These are phyloP conservation scores for Diplodia sapinea DNA, from an alignment of 2,329 filamentous ascomycete species.

Conservation along the genomic window DNA sequence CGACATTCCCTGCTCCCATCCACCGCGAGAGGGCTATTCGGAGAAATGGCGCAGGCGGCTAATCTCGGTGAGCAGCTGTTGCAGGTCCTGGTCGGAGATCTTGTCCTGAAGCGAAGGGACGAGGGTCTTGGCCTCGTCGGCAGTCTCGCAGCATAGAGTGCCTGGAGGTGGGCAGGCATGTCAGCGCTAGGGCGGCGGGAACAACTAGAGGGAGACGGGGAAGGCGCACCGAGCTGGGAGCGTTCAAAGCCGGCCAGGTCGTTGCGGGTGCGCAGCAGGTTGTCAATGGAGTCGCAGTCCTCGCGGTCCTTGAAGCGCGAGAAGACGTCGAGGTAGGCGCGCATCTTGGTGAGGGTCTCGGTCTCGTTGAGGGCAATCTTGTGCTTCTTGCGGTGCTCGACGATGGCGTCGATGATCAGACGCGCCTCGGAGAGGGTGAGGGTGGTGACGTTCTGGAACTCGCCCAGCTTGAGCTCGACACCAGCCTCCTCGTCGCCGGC, in stretches of 20 bases:
- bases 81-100: conserved; percentile 85
- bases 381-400: conserved; percentile 78
- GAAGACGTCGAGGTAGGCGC: conserved; percentile 93
- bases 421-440: conserved; percentile 91
- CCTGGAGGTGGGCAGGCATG: conserved; percentile 58
- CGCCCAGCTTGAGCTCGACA: conserved; percentile 81
- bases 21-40: conserved; percentile 7
- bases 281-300: conserved; percentile 92
- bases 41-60: conserved; percentile 69
- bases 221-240: conserved; percentile 77
- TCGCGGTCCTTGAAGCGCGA: conserved; percentile 95
- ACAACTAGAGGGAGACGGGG: background rate
- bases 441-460: conserved; percentile 90
- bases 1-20: background rate
- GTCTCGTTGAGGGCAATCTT: conserved; percentile 46
- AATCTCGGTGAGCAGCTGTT: conserved; percentile 88
- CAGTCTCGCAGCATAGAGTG: conserved; percentile 87
- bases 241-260: conserved; percentile 91
- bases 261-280: conserved; percentile 77
- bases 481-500: conserved; percentile 81
- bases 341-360: conserved; percentile 78
- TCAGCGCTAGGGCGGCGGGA: conserved; percentile 2
- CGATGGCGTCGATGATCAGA: conserved; percentile 87
- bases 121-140: conserved; percentile 94
- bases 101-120: conserved; percentile 90